A percentile compares a stretch with the other conserved stretches of the same genome.
phyloP scores from a whole-genome alignment of 1,284 basidiomycete genomes.

The Boletus semigastroideus region DNA sequence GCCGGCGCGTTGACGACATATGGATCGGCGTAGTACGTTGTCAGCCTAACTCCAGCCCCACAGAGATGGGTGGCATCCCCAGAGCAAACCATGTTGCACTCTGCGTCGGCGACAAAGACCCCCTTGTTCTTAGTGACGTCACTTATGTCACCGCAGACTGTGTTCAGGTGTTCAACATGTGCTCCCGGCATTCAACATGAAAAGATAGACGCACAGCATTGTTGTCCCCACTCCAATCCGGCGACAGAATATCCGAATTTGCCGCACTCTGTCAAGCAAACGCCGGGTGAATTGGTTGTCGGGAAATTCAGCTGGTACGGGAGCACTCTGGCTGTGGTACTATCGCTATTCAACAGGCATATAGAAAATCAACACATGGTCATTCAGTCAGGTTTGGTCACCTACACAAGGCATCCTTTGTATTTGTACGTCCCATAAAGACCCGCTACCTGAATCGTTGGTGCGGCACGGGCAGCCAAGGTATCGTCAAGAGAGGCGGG shows the following conservation, averaged over 20 bases:
- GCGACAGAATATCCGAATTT: slow-evolving; percentile 64
- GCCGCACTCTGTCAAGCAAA: slow-evolving; percentile 62
- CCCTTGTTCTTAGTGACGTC: slow-evolving; percentile 49
- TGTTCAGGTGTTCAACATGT: neutral
- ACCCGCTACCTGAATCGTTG: slow-evolving; percentile 48
- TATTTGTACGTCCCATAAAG: slow-evolving; percentile 65
- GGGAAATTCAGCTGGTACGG: slow-evolving; percentile 57
- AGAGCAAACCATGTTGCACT: slow-evolving; percentile 60
- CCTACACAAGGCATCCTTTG: slow-evolving; percentile 64
- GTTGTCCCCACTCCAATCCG: slow-evolving; percentile 58
- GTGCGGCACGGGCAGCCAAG: slow-evolving; percentile 35
- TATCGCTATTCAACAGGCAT: slow-evolving; percentile 28
- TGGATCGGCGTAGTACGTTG: slow-evolving; percentile 57
- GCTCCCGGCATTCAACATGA: neutral
- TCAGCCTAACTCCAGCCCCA: slow-evolving; percentile 49
- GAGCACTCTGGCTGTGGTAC: slow-evolving; percentile 43
- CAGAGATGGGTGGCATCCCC: slow-evolving; percentile 67
- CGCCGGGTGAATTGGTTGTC: slow-evolving; percentile 58
- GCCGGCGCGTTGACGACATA: neutral
- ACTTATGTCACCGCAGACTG: slow-evolving; percentile 67
- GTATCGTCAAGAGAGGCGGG: slow-evolving; percentile 4
- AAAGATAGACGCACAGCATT: slow-evolving; percentile 49
- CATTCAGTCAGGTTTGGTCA: neutral
- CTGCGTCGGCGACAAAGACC: slow-evolving; percentile 42
- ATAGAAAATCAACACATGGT: neutral